Base-by-base conservation (phyloP, 441 rosid species). In the Iberis amara region DNA sequence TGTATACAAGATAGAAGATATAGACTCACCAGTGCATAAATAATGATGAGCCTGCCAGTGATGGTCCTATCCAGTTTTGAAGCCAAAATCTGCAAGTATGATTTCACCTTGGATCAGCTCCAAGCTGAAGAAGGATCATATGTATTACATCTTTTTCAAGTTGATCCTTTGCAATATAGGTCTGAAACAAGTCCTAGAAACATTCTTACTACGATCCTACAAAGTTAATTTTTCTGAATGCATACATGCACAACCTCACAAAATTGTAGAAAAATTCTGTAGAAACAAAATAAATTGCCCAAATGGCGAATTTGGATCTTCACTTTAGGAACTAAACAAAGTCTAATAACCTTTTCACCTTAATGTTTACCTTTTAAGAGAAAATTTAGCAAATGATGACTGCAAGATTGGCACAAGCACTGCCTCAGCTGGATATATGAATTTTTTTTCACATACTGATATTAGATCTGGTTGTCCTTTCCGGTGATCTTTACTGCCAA, bases 1-100 rank as follows among this genome's bases (percentile, higher is more conserved):
- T 50, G 49, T 39, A 44, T 21, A 44, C n/a, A 28, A 40, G 10
- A 62, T 10, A 39, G 41, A 61, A 61, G 57, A 37, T 58, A 23
- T 61, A 36, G 43, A 73, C 95, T 77, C 68, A 94, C 99, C 98
- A 90, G 73, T 90, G 95, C 94, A 79, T 88, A 65, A 77, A 84
- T 66, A 85, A 81, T 24, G 96, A 82, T 58, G 98, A 82, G 63
- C 90, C 98, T 55, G 80, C 68, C 63, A 85, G 71, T 35, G 99
- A 94, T 18, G 96, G 96, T 64, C 99, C 99, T 60, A 79, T 81
- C 99, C 99, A 94, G 66, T 94, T 84, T 73, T 94, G 99, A 65
- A 94, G 81, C 99, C 99, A 94, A 73, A 94, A 90, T 67, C 99
- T 94, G 96, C 79, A 73, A 54, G 61, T 52, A 68, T 44, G 36